Evolutionary conservation across 768 basidiomycete species (phyloP).

Genomic region (Gloeopeniophorella convolvens): DNA sequence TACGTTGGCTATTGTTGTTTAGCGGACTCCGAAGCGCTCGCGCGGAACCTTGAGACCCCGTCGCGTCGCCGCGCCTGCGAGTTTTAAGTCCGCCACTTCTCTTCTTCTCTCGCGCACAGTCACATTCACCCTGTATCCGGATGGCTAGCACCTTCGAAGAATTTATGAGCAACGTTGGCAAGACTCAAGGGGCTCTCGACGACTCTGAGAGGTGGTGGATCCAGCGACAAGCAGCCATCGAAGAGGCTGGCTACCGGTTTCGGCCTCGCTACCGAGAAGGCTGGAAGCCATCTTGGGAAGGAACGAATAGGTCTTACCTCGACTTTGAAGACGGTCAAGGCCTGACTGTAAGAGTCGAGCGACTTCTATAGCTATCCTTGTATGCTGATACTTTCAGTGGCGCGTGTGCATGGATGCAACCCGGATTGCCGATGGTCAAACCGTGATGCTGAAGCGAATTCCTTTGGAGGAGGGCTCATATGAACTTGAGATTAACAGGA

Average conservation of each 20-base stretch:
- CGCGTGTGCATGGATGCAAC: constrained; percentile 4
- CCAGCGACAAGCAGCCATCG: background rate
- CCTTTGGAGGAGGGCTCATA: background rate
- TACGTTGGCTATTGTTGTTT: too few species aligned
- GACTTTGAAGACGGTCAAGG: background rate
- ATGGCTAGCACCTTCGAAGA: too few species aligned
- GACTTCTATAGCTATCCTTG: too few species aligned
- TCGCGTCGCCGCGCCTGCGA: too few species aligned
- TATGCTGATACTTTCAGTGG: background rate
- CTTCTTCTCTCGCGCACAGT: too few species aligned
- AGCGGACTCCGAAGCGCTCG: too few species aligned
- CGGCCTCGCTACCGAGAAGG: background rate
- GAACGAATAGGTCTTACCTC: background rate
- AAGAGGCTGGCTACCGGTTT: constrained; percentile 1
- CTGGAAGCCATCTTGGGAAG: constrained; percentile 5
- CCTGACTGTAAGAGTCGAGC: too few species aligned
- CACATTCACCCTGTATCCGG: too few species aligned
- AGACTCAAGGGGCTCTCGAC: background rate
- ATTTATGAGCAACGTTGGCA: too few species aligned
- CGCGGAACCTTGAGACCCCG: too few species aligned
- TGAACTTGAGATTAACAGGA: constrained; percentile 6
- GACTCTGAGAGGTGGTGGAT: background rate
- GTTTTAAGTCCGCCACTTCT: too few species aligned
- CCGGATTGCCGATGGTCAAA: constrained; percentile 4
- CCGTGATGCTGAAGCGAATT: constrained; percentile 6